These are phyloP conservation scores for Sphagnum fallax DNA, from an alignment of 228 moss, liverwort and hornwort species.

Conservation along the genomic window DNA sequence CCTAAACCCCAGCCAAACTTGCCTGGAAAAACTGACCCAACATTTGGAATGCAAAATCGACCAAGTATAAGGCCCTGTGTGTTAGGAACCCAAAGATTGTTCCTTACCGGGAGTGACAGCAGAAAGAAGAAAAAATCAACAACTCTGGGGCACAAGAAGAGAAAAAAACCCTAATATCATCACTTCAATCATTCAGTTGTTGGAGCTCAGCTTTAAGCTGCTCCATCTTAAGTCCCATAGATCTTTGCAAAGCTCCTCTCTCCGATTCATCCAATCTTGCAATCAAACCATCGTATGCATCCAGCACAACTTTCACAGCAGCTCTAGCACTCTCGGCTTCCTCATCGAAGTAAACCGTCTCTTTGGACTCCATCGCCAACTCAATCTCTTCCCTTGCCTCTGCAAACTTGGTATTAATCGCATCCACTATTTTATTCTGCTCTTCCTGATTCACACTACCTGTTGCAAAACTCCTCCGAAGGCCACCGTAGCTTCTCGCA, in stretches of 20 bases:
- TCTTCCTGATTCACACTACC: conserved; percentile 48
- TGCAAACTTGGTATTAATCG: conserved; percentile 60
- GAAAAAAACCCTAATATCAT: not conserved
- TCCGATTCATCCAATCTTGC: conserved; percentile 37
- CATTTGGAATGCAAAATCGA: no score
- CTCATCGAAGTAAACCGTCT: conserved; percentile 61
- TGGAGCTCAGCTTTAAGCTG: conserved; percentile 65
- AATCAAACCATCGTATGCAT: conserved; percentile 32
- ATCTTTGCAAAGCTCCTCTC: conserved; percentile 52
- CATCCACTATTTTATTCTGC: conserved; percentile 45
- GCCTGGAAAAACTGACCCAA: no score
- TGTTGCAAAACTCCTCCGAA: conserved; percentile 22
- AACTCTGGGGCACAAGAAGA: no score
- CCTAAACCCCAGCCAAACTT: no score
- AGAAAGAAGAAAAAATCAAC: no score
- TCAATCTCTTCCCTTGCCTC: conserved; percentile 68
- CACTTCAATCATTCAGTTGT: conserved; percentile 40
- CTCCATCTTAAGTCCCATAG: conserved; percentile 68
- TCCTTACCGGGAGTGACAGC: no score
- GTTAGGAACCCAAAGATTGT: no score
- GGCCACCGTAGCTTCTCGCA: no score
- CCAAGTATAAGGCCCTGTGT: no score
- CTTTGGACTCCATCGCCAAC: conserved; percentile 58
- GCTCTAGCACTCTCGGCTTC: conserved; percentile 49
- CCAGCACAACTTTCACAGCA: conserved; percentile 48